Conservation (phyloP, 1,284 basidiomycete species). For the Fomes fomentarius region DNA sequence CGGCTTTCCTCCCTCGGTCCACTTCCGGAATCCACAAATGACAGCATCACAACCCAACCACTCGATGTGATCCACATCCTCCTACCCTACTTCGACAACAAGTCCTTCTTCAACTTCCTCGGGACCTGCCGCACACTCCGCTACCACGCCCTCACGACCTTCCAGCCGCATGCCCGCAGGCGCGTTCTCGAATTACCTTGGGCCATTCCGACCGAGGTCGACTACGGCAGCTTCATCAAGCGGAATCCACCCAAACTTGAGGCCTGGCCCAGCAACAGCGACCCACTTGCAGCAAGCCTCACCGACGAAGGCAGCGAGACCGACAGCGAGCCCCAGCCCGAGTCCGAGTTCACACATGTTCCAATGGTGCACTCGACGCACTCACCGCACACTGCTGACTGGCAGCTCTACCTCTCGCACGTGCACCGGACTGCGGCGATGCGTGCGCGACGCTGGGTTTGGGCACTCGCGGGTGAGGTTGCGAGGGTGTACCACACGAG, state of each 20-base stretch:
- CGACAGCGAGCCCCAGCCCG: too few relatives aligned
- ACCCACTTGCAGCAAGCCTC: not conserved
- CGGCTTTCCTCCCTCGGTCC: conserved; percentile 8
- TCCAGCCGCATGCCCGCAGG: conserved; percentile 29
- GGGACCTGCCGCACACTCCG: conserved; percentile 32
- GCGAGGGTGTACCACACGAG: conserved; percentile 7
- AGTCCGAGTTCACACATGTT: too few relatives aligned
- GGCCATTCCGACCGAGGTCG: conserved; percentile 27
- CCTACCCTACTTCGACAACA: conserved; percentile 24
- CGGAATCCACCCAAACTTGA: not conserved
- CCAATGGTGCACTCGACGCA: conserved; percentile 23
- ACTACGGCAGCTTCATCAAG: conserved; percentile 15
- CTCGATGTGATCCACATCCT: conserved; percentile 28
- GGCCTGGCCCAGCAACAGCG: not conserved
- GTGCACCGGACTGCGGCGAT: conserved; percentile 30
- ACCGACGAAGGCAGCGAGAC: too few relatives aligned
- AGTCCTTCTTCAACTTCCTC: conserved; percentile 26
- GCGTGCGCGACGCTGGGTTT: conserved; percentile 31
- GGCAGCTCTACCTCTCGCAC: conserved; percentile 31
- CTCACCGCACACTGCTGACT: conserved; percentile 28
- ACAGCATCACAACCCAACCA: conserved; percentile 27
- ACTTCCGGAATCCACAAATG: conserved; percentile 5
- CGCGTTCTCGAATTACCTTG: conserved; percentile 30
- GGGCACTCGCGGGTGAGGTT: conserved; percentile 22
- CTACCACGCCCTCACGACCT: conserved; percentile 29